These are phyloP conservation scores for Candida ulmi DNA, from an alignment of 805 yeast species.

Conservation along the genomic window DNA sequence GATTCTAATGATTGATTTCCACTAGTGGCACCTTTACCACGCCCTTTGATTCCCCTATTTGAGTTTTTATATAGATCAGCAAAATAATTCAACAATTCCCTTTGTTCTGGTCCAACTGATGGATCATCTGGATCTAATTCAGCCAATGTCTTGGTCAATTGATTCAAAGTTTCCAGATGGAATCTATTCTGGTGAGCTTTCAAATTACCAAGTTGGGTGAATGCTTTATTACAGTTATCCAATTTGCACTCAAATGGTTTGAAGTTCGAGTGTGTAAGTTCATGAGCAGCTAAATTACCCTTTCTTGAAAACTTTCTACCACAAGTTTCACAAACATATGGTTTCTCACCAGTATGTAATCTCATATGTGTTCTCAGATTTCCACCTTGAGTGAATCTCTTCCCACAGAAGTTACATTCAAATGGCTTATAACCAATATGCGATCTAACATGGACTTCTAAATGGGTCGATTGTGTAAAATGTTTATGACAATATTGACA, in stretches of 20 bases:
- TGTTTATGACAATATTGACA: constrained; percentile 75
- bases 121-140: constrained; percentile 47
- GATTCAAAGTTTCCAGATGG: constrained; percentile 66
- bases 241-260: constrained; percentile 77
- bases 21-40: constrained; percentile 55
- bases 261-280: constrained; percentile 70
- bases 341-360: constrained; percentile 89
- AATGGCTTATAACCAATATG: constrained; percentile 87
- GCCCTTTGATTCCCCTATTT: constrained; percentile 86
- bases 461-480: constrained; percentile 85
- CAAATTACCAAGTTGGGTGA: constrained; percentile 88
- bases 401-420: constrained; percentile 72
- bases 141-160: constrained; percentile 62
- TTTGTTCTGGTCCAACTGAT: constrained; percentile 55
- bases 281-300: constrained; percentile 88
- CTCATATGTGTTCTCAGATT: constrained; percentile 80
- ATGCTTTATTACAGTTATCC: constrained; percentile 77
- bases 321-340: constrained; percentile 76
- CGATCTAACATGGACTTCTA: constrained; percentile 83
- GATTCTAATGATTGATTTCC: not conserved
- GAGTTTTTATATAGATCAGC: constrained; percentile 80
- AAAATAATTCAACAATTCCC: constrained; percentile 69
- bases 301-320: constrained; percentile 76
- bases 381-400: constrained; percentile 86
- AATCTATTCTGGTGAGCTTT: constrained; percentile 92